Evolutionary conservation across 495 filamentous ascomycete species (phyloP), one percentile per base, ranked within the genome.

Genomic region (Aspergillus wentii): DNA sequence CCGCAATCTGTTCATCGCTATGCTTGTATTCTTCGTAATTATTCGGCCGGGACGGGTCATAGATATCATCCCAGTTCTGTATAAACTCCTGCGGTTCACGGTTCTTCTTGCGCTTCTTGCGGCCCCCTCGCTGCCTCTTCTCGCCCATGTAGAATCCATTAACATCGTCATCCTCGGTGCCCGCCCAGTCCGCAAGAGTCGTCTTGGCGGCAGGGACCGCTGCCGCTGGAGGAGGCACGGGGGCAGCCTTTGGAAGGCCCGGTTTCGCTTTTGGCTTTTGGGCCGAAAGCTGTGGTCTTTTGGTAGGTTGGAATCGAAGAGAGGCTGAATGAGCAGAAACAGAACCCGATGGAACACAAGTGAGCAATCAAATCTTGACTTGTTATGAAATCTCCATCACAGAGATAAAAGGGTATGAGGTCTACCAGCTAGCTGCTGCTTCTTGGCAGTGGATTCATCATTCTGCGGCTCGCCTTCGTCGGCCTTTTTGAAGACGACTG

Each of bases 51-150:
- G 83, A 72, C 1, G 88, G 85, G 50, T 95, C 91, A 51, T 95
- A 97, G 30, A 90, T 79, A 55, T 94, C 90, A 53, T 95, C 86
- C 91, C 90, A 96, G 52, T 95, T 81, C 28, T 85, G 85, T 34
- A 78, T 66, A 25, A 70, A 49, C 28, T 66, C 74, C 5, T 73
- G 59, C 26, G 76, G 68, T 17, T 85, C 80, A 25, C 71, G 68
- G 47, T 79, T 78, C 71, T 91, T 92, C 71, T 89, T 92, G 57
- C 85, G 79, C 67, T 90, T 90, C 64, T 88, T 91, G 41, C 78
- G 69, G n/a, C 87, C 86, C 27, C 87, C 87, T 37, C 89, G 80
- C 49, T 82, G 77, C 17, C 79, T 74, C 62, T 86, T 84, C 42
- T 82, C 72, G 13, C 64, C 68, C 9, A 61, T 57, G 49, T 83